Conservation (phyloP, 345 rosid species). For the Citrus reticulata region DNA sequence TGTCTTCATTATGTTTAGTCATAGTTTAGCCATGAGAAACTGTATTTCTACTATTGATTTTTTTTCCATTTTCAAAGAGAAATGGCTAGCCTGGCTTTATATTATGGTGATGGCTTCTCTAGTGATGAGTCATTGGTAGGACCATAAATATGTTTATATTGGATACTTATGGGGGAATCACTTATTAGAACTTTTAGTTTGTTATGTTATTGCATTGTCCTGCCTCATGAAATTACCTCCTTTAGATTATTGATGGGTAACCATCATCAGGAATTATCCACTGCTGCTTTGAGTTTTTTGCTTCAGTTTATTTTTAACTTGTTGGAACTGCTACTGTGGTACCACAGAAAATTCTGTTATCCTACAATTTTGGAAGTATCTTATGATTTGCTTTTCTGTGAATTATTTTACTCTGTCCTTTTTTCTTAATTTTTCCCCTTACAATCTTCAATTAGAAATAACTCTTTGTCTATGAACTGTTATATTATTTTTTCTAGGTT, state of each 20-base stretch:
- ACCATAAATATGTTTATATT: background rate
- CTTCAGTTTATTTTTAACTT: background rate
- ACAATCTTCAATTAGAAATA: background rate
- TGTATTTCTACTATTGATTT: background rate
- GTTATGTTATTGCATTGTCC: background rate
- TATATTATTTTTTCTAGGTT: background rate
- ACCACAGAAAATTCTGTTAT: background rate
- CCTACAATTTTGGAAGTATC: background rate
- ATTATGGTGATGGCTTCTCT: background rate
- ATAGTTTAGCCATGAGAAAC: background rate
- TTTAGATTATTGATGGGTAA: background rate
- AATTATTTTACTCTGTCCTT: background rate
- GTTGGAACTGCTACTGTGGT: background rate
- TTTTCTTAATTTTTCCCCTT: background rate
- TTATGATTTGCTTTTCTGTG: background rate
- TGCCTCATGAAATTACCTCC: background rate
- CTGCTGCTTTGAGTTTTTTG: background rate
- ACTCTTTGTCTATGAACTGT: background rate
- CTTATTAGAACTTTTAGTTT: background rate
- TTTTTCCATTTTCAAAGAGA: background rate
- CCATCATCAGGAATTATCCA: background rate
- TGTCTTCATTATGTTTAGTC: background rate
- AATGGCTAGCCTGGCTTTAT: background rate
- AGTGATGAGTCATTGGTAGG: background rate
- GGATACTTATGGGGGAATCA: background rate